Conservation (phyloP, 2,329 filamentous ascomycete species). For the Fusarium nelsonii region DNA sequence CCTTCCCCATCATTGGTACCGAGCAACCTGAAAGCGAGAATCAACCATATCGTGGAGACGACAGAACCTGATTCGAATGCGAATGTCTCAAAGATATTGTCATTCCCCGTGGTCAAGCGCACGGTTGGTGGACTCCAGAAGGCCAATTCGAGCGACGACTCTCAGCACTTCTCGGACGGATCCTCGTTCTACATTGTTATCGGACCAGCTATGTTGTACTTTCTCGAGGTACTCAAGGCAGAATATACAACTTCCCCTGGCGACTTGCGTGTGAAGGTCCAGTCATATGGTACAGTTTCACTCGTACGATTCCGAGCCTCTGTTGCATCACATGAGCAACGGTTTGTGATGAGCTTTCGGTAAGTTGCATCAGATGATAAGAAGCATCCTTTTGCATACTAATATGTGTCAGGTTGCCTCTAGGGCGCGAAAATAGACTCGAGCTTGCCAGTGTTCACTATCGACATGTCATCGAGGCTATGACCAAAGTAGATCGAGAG, state of each 20-base stretch:
- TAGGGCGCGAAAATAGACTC: slow-evolving; percentile 59
- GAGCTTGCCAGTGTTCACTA: slow-evolving; percentile 68
- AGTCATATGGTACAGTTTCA: slow-evolving; percentile 65
- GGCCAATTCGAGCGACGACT: slow-evolving; percentile 57
- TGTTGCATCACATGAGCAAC: slow-evolving; percentile 65
- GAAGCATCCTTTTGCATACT: slow-evolving; percentile 4
- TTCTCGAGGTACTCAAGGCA: slow-evolving; percentile 63
- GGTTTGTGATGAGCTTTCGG: slow-evolving; percentile 68
- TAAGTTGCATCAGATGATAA: slow-evolving; percentile 48
- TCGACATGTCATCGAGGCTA: slow-evolving; percentile 65
- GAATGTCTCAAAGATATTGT: slow-evolving; percentile 51
- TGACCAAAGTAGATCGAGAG: slow-evolving; percentile 67
- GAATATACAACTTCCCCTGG: slow-evolving; percentile 57
- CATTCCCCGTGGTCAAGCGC: slow-evolving; percentile 67
- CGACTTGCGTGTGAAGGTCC: slow-evolving; percentile 63
- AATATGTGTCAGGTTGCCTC: slow-evolving; percentile 53
- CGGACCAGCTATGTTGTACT: slow-evolving; percentile 65
- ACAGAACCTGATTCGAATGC: slow-evolving; percentile 55
- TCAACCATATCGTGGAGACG: slow-evolving; percentile 60
- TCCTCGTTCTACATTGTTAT: slow-evolving; percentile 67
- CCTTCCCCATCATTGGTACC: slow-evolving; percentile 56
- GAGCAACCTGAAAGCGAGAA: slow-evolving; percentile 61
- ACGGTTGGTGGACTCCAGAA: slow-evolving; percentile 57
- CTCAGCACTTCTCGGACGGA: slow-evolving; percentile 62
- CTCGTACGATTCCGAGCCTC: slow-evolving; percentile 65